These are phyloP conservation scores for Pyrus bretschneideri DNA, from an alignment of 306 rosid species.

Conservation along the genomic window DNA sequence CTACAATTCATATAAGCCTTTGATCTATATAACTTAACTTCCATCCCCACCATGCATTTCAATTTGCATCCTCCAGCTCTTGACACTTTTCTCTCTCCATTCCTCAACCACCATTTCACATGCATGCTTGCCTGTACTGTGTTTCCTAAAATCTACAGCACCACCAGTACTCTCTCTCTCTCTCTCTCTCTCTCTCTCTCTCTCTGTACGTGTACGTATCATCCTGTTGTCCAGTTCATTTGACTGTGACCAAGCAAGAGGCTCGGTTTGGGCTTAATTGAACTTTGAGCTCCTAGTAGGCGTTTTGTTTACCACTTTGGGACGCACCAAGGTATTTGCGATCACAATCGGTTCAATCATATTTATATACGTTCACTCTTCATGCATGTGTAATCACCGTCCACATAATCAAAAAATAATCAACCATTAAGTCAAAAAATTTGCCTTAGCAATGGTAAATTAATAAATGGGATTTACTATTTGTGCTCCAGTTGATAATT, in stretches of 20 bases:
- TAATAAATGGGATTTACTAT: too few species aligned
- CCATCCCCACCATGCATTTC: neutral
- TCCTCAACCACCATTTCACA: constrained; percentile 15
- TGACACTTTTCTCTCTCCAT: neutral
- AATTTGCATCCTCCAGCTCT: neutral
- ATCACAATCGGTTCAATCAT: neutral
- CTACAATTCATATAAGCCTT: too few species aligned
- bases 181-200: neutral
- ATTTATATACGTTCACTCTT: neutral
- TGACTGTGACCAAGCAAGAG: neutral
- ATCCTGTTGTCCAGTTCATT: neutral
- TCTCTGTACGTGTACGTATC: neutral
- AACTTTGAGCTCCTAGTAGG: neutral
- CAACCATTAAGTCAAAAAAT: too few species aligned
- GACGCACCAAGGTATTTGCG: neutral
- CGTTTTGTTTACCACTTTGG: neutral
- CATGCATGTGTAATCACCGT: neutral
- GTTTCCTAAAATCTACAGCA: neutral
- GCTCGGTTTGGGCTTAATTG: neutral
- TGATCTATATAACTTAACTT: neutral
- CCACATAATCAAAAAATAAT: neutral
- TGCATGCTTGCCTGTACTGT: constrained; percentile 18
- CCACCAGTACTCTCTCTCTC: neutral
- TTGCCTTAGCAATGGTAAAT: too few species aligned
- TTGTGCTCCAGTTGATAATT: neutral